Conservation (phyloP, 2,329 filamentous ascomycete species). For the Talaromyces sp. region DNA sequence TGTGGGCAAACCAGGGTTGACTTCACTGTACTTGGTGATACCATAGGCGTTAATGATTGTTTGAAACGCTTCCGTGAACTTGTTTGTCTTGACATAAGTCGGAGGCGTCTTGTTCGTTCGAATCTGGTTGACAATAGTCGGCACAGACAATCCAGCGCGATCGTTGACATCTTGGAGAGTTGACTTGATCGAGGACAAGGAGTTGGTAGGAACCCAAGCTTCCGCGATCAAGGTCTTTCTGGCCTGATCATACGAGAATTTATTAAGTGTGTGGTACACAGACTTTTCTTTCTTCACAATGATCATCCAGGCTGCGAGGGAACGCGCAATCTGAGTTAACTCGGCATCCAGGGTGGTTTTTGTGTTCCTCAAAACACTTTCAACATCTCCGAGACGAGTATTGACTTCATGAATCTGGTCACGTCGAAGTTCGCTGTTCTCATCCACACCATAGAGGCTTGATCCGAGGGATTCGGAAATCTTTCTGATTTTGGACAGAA, state of each 20-base stretch:
- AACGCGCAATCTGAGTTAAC: slow-evolving; percentile 87
- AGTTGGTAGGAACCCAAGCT: slow-evolving; percentile 93
- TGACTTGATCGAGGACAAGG: slow-evolving; percentile 80
- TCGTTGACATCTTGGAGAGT: slow-evolving; percentile 97
- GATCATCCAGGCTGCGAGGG: slow-evolving; percentile 93
- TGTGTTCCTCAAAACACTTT: slow-evolving; percentile 89
- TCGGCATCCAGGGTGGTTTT: slow-evolving; percentile 91
- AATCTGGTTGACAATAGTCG: slow-evolving; percentile 98
- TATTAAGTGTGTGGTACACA: slow-evolving; percentile 90
- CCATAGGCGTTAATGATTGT: slow-evolving; percentile 99
- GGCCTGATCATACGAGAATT: slow-evolving; percentile 93
- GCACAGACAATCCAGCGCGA: slow-evolving; percentile 89
- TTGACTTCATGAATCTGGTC: slow-evolving; percentile 99
- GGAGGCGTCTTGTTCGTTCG: slow-evolving; percentile 95
- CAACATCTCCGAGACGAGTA: slow-evolving; percentile 81
- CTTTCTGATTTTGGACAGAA: slow-evolving; percentile 97
- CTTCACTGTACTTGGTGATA: slow-evolving; percentile 93
- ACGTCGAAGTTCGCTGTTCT: slow-evolving; percentile 90
- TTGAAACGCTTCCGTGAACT: slow-evolving; percentile 96
- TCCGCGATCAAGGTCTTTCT: slow-evolving; percentile 96
- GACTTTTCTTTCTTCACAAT: slow-evolving; percentile 98
- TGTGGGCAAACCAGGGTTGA: slow-evolving; percentile 92
- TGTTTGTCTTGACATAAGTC: slow-evolving; percentile 97
- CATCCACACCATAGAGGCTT: slow-evolving; percentile 92
- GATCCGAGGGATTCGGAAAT: slow-evolving; percentile 97